Conservation (phyloP, 139 green algal species). For the Parachlorella kessleri region DNA sequence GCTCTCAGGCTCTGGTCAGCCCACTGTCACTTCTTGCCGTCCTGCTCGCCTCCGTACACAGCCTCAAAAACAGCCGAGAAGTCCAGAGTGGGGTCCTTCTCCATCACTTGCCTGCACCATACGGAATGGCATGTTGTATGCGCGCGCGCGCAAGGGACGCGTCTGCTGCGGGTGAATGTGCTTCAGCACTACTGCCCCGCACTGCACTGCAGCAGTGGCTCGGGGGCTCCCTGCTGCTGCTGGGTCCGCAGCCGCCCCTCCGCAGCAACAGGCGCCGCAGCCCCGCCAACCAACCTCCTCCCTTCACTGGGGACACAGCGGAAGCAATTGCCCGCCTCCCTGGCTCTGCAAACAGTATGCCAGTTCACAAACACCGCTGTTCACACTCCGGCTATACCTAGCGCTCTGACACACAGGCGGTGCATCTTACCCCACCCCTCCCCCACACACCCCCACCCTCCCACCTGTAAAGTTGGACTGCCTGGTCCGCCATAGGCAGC, state of each 20-base stretch:
- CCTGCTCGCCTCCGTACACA: conserved; percentile 29
- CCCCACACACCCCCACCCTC: neutral
- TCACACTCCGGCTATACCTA: too few relatives aligned
- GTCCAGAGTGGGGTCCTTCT: conserved; percentile 36
- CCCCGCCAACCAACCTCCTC: too few relatives aligned
- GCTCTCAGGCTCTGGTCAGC: too few relatives aligned
- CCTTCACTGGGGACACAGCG: too few relatives aligned
- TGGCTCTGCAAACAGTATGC: too few relatives aligned
- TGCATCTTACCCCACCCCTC: neutral
- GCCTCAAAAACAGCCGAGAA: conserved; percentile 46
- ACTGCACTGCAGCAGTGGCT: too few relatives aligned
- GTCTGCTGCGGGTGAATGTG: neutral
- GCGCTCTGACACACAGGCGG: too few relatives aligned
- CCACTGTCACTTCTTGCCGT: neutral
- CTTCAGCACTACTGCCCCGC: too few relatives aligned
- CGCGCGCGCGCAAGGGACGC: neutral
- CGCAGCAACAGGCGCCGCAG: neutral
- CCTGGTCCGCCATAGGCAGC: conserved; percentile 37
- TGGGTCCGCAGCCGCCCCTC: too few relatives aligned
- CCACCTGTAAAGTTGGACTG: conserved; percentile 21
- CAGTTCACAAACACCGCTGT: too few relatives aligned
- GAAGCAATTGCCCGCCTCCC: too few relatives aligned
- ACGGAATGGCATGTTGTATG: neutral
- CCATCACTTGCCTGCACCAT: conserved; percentile 32
- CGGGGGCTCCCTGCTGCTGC: too few relatives aligned